Conservation (phyloP, 306 rosid species). For the Glycyrrhiza uralensis region DNA sequence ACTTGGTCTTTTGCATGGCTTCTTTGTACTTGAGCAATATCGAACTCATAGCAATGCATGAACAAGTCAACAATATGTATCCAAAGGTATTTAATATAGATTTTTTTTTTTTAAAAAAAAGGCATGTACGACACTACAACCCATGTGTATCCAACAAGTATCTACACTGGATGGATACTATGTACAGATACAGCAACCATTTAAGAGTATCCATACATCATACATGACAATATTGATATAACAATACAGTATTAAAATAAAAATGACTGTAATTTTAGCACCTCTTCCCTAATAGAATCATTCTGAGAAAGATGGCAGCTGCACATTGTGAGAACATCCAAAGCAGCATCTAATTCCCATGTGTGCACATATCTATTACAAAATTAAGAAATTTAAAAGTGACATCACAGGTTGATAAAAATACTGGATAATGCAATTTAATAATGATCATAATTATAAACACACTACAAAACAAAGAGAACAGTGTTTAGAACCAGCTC, state of each 20-base stretch:
- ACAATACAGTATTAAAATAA: slow-evolving; percentile 8
- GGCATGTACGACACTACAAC: too few relatives aligned
- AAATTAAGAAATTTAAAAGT: slow-evolving; percentile 21
- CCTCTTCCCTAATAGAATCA: slow-evolving; percentile 68
- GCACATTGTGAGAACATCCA: slow-evolving; percentile 98
- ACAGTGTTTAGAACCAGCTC: background rate
- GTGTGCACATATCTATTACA: slow-evolving; percentile 67
- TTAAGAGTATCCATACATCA: slow-evolving; percentile 3
- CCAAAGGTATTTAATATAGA: background rate
- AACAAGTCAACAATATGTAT: slow-evolving; percentile 13
- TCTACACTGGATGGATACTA: background rate
- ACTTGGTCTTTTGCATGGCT: background rate
- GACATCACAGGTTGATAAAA: slow-evolving; percentile 12
- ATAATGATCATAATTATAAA: background rate
- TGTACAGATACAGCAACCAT: background rate
- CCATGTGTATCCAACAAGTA: background rate
- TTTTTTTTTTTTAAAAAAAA: too few relatives aligned
- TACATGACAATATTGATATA: background rate
- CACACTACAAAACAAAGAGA: slow-evolving; percentile 12
- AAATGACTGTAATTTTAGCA: slow-evolving; percentile 32
- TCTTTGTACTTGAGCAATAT: background rate
- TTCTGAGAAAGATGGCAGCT: slow-evolving; percentile 81
- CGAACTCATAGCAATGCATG: slow-evolving; percentile 3
- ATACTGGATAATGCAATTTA: background rate
- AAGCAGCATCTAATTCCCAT: slow-evolving; percentile 93